Evolutionary conservation across 1,284 basidiomycete genomes (phyloP).

Genomic region (Takashimella koratensis): DNA sequence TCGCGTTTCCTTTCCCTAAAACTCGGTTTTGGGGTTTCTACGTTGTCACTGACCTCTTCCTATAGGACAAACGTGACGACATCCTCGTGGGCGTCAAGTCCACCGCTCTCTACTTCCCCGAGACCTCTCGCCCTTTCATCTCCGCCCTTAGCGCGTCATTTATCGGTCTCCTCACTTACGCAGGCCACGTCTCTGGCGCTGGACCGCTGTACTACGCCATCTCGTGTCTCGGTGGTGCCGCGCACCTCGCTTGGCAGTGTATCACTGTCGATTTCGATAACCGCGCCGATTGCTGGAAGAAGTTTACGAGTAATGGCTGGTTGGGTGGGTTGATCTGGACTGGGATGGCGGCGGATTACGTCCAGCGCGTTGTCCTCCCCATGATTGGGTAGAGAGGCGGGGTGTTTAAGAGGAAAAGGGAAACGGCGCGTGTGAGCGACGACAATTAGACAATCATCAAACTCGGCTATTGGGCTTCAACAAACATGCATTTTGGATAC

Average conservation of each 20-base stretch:
- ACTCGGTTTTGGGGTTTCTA: too few species aligned
- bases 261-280: conserved; percentile 70
- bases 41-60: conserved; percentile 5
- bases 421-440: too few species aligned
- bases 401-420: too few species aligned
- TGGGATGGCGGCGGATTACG: conserved; percentile 76
- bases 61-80: conserved; percentile 89
- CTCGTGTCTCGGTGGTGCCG: conserved; percentile 67
- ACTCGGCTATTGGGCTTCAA: too few species aligned
- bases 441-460: too few species aligned
- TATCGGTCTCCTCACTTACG: conserved; percentile 69
- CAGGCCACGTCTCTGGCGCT: conserved; percentile 73
- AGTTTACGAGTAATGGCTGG: conserved; percentile 84
- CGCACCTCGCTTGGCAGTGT: conserved; percentile 81
- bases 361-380: conserved; percentile 32
- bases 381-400: not conserved
- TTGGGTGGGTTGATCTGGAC: conserved; percentile 78
- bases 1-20: too few species aligned
- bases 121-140: conserved; percentile 72
- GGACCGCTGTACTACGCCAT: conserved; percentile 71
- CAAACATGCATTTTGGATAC: too few species aligned
- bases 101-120: conserved; percentile 86
- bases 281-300: conserved; percentile 84
- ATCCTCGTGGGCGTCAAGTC: conserved; percentile 84
- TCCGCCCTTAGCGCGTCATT: conserved; percentile 69